Evolutionary conservation across 2,329 filamentous ascomycete genomes (phyloP).

Genomic region (Fusarium sulawesiense): DNA sequence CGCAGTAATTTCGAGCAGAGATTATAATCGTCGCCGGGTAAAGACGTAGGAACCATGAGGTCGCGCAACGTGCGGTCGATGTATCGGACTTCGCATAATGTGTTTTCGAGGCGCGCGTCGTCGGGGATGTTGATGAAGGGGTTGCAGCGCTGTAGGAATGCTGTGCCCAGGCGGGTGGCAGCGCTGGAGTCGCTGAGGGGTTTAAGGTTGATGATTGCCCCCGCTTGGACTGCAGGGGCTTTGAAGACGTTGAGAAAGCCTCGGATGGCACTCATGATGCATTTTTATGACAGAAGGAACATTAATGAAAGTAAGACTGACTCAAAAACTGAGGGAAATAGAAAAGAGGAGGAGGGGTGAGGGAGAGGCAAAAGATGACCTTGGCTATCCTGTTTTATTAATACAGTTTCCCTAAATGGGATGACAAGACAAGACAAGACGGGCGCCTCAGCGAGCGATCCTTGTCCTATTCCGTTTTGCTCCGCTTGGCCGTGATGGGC

Average conservation of each 20-base stretch:
- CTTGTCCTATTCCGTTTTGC: constrained; percentile 22
- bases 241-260: constrained; percentile 29
- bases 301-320: background rate
- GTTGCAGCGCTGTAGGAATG: constrained; percentile 30
- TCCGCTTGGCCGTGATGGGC: constrained; percentile 22
- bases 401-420: constrained; percentile 8
- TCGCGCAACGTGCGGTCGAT: constrained; percentile 23
- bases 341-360: too few species aligned
- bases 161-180: constrained; percentile 13
- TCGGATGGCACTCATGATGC: constrained; percentile 34
- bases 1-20: constrained; percentile 24
- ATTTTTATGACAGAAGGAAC: constrained; percentile 17
- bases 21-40: constrained; percentile 25
- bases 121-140: constrained; percentile 24
- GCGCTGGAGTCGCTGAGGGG: constrained; percentile 14
- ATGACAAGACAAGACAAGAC: constrained; percentile 23
- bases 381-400: constrained; percentile 23
- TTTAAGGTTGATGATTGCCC: constrained; percentile 13
- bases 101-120: constrained; percentile 25
- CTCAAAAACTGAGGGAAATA: too few species aligned
- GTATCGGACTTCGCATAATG: constrained; percentile 29
- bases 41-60: constrained; percentile 21
- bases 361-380: background rate
- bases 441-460: constrained; percentile 13
- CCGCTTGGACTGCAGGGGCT: constrained; percentile 2